Evolutionary conservation across 768 basidiomycete genomes (phyloP).

Genomic region (Trametes cinnabarina): DNA sequence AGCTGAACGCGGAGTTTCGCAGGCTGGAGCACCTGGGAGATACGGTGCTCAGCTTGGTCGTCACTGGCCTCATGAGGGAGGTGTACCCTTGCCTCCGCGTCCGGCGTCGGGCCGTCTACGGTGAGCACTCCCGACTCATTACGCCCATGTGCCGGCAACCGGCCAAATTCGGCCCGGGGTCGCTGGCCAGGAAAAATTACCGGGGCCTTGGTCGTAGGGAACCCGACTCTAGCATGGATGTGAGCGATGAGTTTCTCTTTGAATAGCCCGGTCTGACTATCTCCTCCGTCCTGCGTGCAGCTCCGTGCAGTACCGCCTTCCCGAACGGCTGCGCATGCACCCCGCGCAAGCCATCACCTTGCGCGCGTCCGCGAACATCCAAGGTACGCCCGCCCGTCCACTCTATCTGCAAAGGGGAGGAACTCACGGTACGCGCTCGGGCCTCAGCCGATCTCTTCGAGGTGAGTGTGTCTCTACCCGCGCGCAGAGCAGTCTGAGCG

Average conservation of each 20-base stretch:
- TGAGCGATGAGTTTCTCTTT: constrained; percentile 32
- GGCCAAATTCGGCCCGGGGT: too few species aligned
- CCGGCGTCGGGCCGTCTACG: constrained; percentile 72
- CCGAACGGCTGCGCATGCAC: constrained; percentile 60
- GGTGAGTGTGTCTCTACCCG: constrained; percentile 37
- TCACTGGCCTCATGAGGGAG: constrained; percentile 62
- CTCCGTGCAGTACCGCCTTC: constrained; percentile 63
- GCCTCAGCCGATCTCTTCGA: constrained; percentile 74
- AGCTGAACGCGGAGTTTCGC: neutral
- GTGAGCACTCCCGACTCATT: too few species aligned
- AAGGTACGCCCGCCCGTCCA: constrained; percentile 47
- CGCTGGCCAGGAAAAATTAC: constrained; percentile 64
- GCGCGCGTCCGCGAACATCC: constrained; percentile 64
- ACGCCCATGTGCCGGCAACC: too few species aligned
- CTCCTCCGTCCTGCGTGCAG: too few species aligned
- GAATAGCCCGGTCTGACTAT: neutral
- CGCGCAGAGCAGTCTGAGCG: neutral
- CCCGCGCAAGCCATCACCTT: constrained; percentile 72
- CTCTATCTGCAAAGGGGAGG: too few species aligned
- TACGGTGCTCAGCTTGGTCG: constrained; percentile 63
- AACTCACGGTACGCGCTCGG: too few species aligned
- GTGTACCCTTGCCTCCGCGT: constrained; percentile 70
- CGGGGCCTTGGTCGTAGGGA: constrained; percentile 70
- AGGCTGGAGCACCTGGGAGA: constrained; percentile 81
- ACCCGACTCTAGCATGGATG: constrained; percentile 71